phyloP scores from a whole-genome alignment of 441 rosid genomes.

The Manihot esculenta region DNA sequence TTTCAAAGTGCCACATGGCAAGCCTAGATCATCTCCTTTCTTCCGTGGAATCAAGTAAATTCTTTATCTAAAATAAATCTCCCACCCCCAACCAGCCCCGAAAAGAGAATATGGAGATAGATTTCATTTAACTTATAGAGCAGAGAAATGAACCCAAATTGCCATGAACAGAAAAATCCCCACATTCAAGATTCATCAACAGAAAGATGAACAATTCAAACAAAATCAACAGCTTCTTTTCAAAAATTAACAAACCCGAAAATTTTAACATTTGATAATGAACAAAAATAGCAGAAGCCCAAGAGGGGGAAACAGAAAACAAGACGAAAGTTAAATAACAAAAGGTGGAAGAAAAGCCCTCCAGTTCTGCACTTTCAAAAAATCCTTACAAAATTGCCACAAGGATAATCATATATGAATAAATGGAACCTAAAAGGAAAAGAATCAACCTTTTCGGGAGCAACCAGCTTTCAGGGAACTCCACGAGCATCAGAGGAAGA shows the following conservation, averaged over 20 bases:
- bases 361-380: no score
- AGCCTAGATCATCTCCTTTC: neutral
- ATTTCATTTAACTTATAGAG: neutral
- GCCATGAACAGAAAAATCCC: neutral
- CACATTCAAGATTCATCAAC: neutral
- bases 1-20: neutral
- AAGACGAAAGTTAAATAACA: neutral
- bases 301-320: constrained; percentile 16
- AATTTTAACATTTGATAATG: neutral
- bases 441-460: constrained; percentile 28
- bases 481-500: constrained; percentile 17
- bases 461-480: constrained; percentile 22
- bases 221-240: neutral
- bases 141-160: no score
- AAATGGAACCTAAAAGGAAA: neutral
- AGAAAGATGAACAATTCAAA: neutral
- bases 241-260: neutral
- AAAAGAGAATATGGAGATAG: no score
- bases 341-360: no score
- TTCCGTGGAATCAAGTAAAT: neutral
- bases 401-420: neutral
- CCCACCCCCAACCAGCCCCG: no score
- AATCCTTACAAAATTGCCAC: neutral
- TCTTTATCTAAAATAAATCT: neutral
- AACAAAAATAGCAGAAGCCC: neutral